These are phyloP conservation scores for Choiromyces venosus DNA, from an alignment of 495 filamentous ascomycete species.

Conservation along the genomic window DNA sequence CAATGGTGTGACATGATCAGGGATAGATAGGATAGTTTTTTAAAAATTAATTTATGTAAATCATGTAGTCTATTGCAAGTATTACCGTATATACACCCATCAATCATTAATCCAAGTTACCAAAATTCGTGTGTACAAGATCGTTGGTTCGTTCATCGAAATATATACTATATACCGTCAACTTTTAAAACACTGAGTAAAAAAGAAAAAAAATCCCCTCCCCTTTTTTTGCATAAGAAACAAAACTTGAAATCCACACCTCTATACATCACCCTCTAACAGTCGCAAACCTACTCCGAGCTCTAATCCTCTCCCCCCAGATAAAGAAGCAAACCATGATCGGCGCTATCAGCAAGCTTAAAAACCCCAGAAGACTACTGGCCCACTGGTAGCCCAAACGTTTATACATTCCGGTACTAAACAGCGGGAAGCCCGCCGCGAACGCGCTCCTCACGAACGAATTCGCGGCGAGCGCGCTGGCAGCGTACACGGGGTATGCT, in stretches of 20 bases:
- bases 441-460: slow-evolving; percentile 75
- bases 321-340: slow-evolving; percentile 34
- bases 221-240: not conserved
- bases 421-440: slow-evolving; percentile 70
- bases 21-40: too few relatives aligned
- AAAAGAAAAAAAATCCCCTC: too few relatives aligned
- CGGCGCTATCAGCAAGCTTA: slow-evolving; percentile 64
- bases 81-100: too few relatives aligned
- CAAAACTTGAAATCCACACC: not conserved
- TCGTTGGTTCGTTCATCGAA: not conserved
- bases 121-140: too few relatives aligned
- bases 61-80: too few relatives aligned
- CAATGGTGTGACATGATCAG: too few relatives aligned
- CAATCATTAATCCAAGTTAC: too few relatives aligned
- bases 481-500: slow-evolving; percentile 85
- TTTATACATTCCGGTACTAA: slow-evolving; percentile 60
- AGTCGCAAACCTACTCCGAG: slow-evolving; percentile 52
- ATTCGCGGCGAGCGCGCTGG: slow-evolving; percentile 82
- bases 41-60: too few relatives aligned
- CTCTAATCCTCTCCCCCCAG: slow-evolving; percentile 47
- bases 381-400: slow-evolving; percentile 68
- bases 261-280: slow-evolving; percentile 15
- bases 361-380: slow-evolving; percentile 60
- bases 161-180: not conserved
- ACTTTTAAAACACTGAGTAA: not conserved